Percentiles rank a stretch among this genome's conserved stretches.
Conservation (phyloP, 176 grass and related monocot species). For the Avena sativa region DNA sequence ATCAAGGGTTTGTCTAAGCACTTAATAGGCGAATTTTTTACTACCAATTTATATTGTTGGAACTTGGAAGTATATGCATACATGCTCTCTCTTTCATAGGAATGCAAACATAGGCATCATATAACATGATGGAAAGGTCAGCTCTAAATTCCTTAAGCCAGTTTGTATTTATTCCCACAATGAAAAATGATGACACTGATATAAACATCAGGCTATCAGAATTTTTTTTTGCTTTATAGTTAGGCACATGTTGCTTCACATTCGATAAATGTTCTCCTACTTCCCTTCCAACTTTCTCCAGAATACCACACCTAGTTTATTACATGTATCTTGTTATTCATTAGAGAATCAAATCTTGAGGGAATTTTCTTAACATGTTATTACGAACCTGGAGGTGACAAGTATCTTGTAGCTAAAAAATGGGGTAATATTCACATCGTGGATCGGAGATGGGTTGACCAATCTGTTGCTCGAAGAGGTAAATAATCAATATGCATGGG, state of each 20-base stretch:
- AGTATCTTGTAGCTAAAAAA: constrained; percentile 80
- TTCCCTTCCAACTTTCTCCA: constrained; percentile 12
- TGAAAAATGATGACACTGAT: constrained; percentile 30
- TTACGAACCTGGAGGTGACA: constrained; percentile 88
- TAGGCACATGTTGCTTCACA: constrained; percentile 9
- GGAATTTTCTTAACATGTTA: constrained; percentile 77
- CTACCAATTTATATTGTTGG: not conserved
- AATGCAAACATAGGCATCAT: constrained; percentile 5
- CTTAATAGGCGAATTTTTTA: not conserved
- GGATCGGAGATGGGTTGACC: constrained; percentile 72
- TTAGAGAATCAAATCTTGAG: constrained; percentile 7
- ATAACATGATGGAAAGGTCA: constrained; percentile 20
- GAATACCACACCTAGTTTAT: constrained; percentile 11
- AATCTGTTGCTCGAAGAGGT: constrained; percentile 90
- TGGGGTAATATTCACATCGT: constrained; percentile 88
- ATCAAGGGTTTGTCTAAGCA: not conserved
- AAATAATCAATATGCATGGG: constrained; percentile 30
- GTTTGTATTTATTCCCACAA: constrained; percentile 30
- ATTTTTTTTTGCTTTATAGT: constrained; percentile 29
- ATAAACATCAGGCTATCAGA: constrained; percentile 21
- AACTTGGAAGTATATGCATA: not conserved
- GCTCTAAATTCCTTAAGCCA: constrained; percentile 17
- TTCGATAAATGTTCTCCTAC: constrained; percentile 16
- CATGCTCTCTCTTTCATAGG: not conserved
- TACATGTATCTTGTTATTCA: constrained; percentile 21